Evolutionary conservation across 75 land plant species (phyloP).

Genomic region (Picea glauca): DNA sequence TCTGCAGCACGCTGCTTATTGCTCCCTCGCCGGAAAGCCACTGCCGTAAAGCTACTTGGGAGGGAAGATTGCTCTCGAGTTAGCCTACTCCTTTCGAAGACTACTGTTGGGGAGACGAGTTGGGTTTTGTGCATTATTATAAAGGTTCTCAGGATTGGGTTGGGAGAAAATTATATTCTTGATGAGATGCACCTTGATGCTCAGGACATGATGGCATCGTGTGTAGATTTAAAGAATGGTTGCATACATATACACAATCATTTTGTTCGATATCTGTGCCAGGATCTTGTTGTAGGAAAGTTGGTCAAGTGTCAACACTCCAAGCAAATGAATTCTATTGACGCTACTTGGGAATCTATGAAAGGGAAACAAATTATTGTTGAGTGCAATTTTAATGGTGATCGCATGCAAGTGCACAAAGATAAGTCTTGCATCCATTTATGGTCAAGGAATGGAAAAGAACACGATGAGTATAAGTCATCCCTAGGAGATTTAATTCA

Average conservation of each 20-base stretch:
- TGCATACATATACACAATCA: constrained; percentile 17
- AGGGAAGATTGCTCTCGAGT: too few species aligned
- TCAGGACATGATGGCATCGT: constrained; percentile 19
- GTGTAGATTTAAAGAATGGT: constrained; percentile 23
- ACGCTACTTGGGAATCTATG: too few species aligned
- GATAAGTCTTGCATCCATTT: too few species aligned
- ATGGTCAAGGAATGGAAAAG: constrained; percentile 2
- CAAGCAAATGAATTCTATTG: too few species aligned
- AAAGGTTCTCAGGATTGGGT: constrained; percentile 20
- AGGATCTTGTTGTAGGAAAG: neutral
- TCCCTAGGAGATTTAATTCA: neutral
- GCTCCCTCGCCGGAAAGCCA: too few species aligned
- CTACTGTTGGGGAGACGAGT: constrained; percentile 19
- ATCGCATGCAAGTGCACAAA: neutral
- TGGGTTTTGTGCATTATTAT: constrained; percentile 22
- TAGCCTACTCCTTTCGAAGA: neutral
- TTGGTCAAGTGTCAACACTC: too few species aligned
- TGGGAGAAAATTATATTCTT: constrained; percentile 27
- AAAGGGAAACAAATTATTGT: too few species aligned
- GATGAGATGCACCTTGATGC: constrained; percentile 31
- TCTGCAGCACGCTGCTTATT: too few species aligned
- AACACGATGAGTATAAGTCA: constrained; percentile 6
- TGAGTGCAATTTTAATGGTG: too few species aligned
- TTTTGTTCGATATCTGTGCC: constrained; percentile 8
- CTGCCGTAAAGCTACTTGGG: too few species aligned